phyloP scores from a whole-genome alignment of 768 basidiomycete species.

The Pholiota microspora region DNA sequence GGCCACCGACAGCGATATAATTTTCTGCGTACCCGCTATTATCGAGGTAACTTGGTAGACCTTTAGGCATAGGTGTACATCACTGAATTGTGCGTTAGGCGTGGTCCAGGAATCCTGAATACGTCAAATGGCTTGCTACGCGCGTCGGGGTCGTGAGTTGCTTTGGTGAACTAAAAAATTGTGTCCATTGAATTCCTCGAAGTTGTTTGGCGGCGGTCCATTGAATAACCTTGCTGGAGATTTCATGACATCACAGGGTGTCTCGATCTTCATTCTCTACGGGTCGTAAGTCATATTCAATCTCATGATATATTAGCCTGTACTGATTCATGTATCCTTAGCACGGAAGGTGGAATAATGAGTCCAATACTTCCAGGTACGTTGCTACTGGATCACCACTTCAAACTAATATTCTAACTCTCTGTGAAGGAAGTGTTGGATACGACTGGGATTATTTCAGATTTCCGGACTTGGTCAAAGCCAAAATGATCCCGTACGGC shows the following conservation, averaged over 20 bases:
- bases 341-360: constrained; percentile 9
- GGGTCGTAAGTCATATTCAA: constrained; percentile 3
- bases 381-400: no score
- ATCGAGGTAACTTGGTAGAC: constrained; percentile 1
- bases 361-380: constrained; percentile 4
- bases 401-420: not conserved
- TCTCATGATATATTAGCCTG: no score
- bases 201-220: constrained; percentile 11
- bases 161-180: not conserved
- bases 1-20: not conserved
- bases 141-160: constrained; percentile 4
- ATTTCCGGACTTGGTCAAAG: not conserved
- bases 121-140: constrained; percentile 8
- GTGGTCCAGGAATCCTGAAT: constrained; percentile 6
- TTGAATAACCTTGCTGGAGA: constrained; percentile 8
- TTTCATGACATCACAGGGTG: constrained; percentile 8
- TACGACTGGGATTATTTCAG: constrained; percentile 11
- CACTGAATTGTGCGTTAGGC: not conserved
- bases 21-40: constrained; percentile 6
- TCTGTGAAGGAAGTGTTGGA: not conserved
- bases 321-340: not conserved
- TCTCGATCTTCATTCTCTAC: constrained; percentile 6
- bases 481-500: constrained; percentile 2
- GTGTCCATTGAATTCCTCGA: not conserved
- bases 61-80: not conserved